A percentile compares a stretch with the other conserved stretches of the same genome.
phyloP scores from a whole-genome alignment of 306 rosid species.

The Lithocarpus polystachyus region DNA sequence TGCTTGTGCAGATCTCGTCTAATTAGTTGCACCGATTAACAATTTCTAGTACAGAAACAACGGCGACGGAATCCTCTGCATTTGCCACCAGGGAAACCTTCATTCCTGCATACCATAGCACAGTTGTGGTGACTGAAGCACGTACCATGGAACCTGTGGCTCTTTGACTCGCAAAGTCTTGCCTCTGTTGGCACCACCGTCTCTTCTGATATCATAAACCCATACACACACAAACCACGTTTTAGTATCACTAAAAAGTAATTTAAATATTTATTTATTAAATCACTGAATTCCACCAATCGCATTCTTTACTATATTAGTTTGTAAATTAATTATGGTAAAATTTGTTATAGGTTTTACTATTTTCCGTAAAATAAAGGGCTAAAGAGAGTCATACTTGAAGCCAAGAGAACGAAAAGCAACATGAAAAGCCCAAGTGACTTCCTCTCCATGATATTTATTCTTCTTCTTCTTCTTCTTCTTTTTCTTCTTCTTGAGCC shows the following conservation, averaged over 20 bases:
- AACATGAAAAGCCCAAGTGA: slow-evolving; percentile 19
- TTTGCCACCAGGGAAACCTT: slow-evolving; percentile 46
- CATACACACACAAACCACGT: not conserved
- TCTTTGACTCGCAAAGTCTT: slow-evolving; percentile 38
- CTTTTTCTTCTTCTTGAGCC: not conserved
- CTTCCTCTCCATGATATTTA: slow-evolving; percentile 23
- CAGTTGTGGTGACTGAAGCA: slow-evolving; percentile 35
- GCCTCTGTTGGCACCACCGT: slow-evolving; percentile 36
- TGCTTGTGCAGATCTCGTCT: not conserved
- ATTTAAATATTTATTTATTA: no score
- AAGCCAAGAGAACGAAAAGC: slow-evolving; percentile 28
- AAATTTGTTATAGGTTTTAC: no score
- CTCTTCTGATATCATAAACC: slow-evolving; percentile 8
- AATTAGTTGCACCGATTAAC: not conserved
- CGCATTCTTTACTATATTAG: no score
- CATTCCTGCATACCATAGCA: slow-evolving; percentile 36
- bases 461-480: not conserved
- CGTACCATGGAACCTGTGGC: slow-evolving; percentile 35
- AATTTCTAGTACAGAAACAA: slow-evolving; percentile 43
- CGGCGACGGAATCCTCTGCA: slow-evolving; percentile 49
- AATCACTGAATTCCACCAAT: no score
- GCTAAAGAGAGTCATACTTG: slow-evolving; percentile 24
- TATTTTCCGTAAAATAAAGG: not conserved
- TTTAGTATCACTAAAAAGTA: no score
- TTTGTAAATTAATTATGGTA: no score